Base-by-base conservation (phyloP, 805 yeast genomes). In the Candida argentea region DNA sequence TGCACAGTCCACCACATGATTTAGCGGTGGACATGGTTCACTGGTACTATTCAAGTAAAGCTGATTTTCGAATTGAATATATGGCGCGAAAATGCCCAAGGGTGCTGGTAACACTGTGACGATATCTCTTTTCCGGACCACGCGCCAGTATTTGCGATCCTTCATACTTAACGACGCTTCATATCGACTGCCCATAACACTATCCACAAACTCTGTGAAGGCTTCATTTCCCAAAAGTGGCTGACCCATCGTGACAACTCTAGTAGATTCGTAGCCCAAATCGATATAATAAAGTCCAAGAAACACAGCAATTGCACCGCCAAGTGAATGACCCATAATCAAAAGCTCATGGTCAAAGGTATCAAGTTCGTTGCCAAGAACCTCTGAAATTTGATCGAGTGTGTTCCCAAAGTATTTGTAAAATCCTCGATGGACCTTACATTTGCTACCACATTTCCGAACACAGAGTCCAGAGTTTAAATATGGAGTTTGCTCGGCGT, bases 231-330 rank as follows among this genome's bases (percentile, higher is more conserved):
- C 70, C 5, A 60, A 32, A 14, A 59, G 44, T 0, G 70, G 70
- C 39, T 55, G 68, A 2, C 69, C 70, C 58, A 62, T 50, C 1
- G 69, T 61, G 4, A 61, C 51, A 22, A 64, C 25, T 1, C 49
- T 44, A 22, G 52, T 26, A 14, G 46, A 44, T 11, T 51, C 45
- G 30, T 40, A 52, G 2, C 64, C 63, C 28, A 48, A 33, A 32
- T 55, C 61, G 7, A 55, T 39, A 29, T 48, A 55, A 30, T 60
- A 55, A 10, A 62, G 40, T 5, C 56, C 56, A 8, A 63, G 34
- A 2, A 65, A 39, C 9, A 57, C 37, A 0, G 58, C 62, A 18
- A 62, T 52, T 2, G 65, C 48, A 3, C 69, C 69, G 1, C 69
- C 70, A 27, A 62, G 30, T 3, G 68, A 46, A 24, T 47, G 50